Evolutionary conservation across 352 stramenopile genomes (phyloP).

Genomic region (Globisporangium takayamanum): DNA sequence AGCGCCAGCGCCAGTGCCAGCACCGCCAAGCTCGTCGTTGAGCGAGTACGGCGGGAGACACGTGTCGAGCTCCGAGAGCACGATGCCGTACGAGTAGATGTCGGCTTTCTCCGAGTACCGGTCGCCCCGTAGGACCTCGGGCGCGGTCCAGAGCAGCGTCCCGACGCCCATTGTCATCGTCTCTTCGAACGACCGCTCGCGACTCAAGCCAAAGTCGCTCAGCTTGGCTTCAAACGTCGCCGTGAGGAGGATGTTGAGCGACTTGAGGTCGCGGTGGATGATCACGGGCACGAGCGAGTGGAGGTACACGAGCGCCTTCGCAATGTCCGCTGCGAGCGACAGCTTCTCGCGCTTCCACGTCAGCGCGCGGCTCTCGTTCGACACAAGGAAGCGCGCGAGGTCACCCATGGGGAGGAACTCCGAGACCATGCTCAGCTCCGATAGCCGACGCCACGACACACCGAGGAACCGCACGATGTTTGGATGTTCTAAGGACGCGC

Average conservation of each 20-base stretch:
- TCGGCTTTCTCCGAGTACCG: conserved; percentile 51
- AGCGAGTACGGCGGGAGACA: conserved; percentile 45
- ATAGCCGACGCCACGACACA: conserved; percentile 42
- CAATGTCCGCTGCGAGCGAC: conserved; percentile 48
- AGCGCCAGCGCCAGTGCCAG: background rate
- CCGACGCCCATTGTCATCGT: conserved; percentile 65
- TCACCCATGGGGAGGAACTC: conserved; percentile 61
- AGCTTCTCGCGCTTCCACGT: conserved; percentile 49
- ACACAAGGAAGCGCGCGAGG: conserved; percentile 38
- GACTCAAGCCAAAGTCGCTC: conserved; percentile 52
- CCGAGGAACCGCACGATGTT: conserved; percentile 70
- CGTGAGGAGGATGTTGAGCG: conserved; percentile 51
- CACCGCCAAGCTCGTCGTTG: conserved; percentile 34
- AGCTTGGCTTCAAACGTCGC: conserved; percentile 42
- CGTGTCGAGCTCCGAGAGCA: conserved; percentile 57
- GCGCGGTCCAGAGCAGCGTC: conserved; percentile 55
- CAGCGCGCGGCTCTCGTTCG: conserved; percentile 26
- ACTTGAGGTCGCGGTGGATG: conserved; percentile 68
- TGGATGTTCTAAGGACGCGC: conserved; percentile 38
- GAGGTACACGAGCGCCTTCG: conserved; percentile 55
- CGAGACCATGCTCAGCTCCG: conserved; percentile 49
- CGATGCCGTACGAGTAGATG: conserved; percentile 60
- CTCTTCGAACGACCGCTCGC: conserved; percentile 44
- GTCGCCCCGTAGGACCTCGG: conserved; percentile 48
- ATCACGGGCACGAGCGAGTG: conserved; percentile 45